These are phyloP conservation scores for Metschnikowia noctiluminum DNA, from an alignment of 805 yeast genomes.

Conservation along the genomic window DNA sequence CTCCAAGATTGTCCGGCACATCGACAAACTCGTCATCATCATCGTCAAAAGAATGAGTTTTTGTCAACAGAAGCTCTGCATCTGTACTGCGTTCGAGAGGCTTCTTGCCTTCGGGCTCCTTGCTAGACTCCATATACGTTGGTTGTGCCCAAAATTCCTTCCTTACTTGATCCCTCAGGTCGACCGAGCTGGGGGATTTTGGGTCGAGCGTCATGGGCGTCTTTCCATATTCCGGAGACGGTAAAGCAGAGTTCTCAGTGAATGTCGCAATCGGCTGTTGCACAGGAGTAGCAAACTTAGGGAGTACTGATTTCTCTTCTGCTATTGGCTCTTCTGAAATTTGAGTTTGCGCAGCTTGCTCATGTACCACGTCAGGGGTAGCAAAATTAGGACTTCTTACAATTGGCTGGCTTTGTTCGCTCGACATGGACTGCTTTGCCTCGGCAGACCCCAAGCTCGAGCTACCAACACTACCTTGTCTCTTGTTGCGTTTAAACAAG, in stretches of 20 bases:
- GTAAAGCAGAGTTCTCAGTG: not conserved
- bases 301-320: not conserved
- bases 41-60: slow-evolving; percentile 1
- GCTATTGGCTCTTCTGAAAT: not conserved
- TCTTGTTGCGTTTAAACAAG: slow-evolving; percentile 9
- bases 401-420: not conserved
- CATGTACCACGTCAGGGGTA: not conserved
- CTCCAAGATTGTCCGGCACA: slow-evolving; percentile 14
- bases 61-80: not conserved
- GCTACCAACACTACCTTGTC: slow-evolving; percentile 9
- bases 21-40: slow-evolving; percentile 15
- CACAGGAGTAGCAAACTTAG: not conserved
- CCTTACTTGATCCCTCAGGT: not conserved
- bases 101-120: not conserved
- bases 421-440: not conserved
- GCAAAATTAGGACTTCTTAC: not conserved
- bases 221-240: not conserved
- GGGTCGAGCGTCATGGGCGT: not conserved
- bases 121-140: not conserved
- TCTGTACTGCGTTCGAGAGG: not conserved
- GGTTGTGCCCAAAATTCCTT: not conserved
- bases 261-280: not conserved
- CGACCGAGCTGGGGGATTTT: not conserved
- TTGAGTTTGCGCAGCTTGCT: not conserved
- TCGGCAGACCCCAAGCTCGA: slow-evolving; percentile 6